A percentile compares a stretch with the other conserved stretches of the same genome.
phyloP scores from a whole-genome alignment of 129 eudicot species.

The Escallonia herrerae region DNA sequence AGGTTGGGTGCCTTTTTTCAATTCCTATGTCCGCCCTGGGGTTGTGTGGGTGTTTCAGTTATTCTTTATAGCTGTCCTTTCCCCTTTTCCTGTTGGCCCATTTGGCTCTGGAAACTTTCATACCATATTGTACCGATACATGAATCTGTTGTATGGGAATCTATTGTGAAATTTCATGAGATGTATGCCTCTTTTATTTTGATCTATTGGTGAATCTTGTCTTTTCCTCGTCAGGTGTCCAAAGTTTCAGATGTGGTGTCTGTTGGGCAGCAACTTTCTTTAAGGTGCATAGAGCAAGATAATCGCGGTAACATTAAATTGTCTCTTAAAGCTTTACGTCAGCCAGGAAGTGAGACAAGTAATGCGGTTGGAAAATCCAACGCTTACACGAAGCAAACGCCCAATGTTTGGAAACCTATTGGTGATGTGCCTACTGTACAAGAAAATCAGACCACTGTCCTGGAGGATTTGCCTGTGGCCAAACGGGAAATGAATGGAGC shows the following conservation, averaged over 20 bases:
- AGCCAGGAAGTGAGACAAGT: constrained; percentile 17
- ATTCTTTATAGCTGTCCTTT: too few relatives aligned
- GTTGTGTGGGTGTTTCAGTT: too few relatives aligned
- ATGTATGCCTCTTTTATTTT: not conserved
- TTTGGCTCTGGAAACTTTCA: too few relatives aligned
- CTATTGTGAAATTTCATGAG: too few relatives aligned
- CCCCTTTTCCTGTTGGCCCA: too few relatives aligned
- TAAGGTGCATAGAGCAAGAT: constrained; percentile 90
- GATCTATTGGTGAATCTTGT: not conserved
- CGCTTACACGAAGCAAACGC: constrained; percentile 21
- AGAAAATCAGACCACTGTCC: constrained; percentile 14
- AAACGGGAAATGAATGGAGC: constrained; percentile 11
- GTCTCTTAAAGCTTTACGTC: constrained; percentile 75
- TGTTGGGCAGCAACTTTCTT: constrained; percentile 64
- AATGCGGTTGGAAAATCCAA: constrained; percentile 13
- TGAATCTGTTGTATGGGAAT: too few relatives aligned
- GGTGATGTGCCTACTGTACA: constrained; percentile 20
- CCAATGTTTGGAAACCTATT: constrained; percentile 23
- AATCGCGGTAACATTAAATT: constrained; percentile 85
- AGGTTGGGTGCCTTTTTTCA: too few relatives aligned
- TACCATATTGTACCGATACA: too few relatives aligned
- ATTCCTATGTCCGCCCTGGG: too few relatives aligned
- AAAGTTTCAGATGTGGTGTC: constrained; percentile 78
- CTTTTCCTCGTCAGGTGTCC: constrained; percentile 47
- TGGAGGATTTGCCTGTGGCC: constrained; percentile 16